Evolutionary conservation across 2,329 filamentous ascomycete genomes (phyloP).

Genomic region (Phialemoniopsis sp.): DNA sequence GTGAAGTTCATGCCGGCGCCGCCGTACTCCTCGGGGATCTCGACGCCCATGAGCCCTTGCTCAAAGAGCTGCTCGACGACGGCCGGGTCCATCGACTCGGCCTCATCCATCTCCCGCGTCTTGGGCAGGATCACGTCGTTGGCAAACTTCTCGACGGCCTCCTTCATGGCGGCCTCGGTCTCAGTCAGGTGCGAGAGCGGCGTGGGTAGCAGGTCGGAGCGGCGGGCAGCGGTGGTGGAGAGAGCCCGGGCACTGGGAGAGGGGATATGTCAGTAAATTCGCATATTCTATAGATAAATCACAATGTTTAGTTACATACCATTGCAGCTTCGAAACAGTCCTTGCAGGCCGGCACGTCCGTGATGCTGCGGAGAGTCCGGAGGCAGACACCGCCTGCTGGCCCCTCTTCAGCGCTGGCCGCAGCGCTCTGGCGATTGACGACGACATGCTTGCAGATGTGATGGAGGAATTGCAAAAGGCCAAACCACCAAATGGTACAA

Average conservation of each 20-base stretch:
- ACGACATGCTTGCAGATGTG: conserved; percentile 28
- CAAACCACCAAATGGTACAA: conserved; percentile 7
- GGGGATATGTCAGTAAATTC: conserved; percentile 3
- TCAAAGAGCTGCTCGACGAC: conserved; percentile 94
- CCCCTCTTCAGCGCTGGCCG: conserved; percentile 47
- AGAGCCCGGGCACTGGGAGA: conserved; percentile 43
- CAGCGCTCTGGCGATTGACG: conserved; percentile 42
- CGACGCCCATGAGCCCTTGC: conserved; percentile 94
- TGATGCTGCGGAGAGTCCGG: conserved; percentile 14
- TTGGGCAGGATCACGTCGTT: conserved; percentile 84
- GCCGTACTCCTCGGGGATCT: conserved; percentile 96
- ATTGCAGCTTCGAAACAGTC: too few relatives aligned
- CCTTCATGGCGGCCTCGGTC: conserved; percentile 82
- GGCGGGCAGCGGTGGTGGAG: conserved; percentile 54
- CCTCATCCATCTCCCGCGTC: conserved; percentile 96
- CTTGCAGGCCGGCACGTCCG: conserved; percentile 12
- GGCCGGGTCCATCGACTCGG: conserved; percentile 83
- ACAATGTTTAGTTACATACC: too few relatives aligned
- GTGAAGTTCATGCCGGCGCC: conserved; percentile 99
- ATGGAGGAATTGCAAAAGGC: conserved; percentile 5
- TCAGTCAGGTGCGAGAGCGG: conserved; percentile 93
- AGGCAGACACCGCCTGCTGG: conserved; percentile 19
- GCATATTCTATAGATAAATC: too few relatives aligned
- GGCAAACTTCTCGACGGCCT: conserved; percentile 87
- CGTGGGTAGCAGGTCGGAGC: conserved; percentile 72